Evolutionary conservation across 2,329 filamentous ascomycete genomes (phyloP), one percentile per base, ranked within the genome.

Genomic region (Aspergillus niger): DNA sequence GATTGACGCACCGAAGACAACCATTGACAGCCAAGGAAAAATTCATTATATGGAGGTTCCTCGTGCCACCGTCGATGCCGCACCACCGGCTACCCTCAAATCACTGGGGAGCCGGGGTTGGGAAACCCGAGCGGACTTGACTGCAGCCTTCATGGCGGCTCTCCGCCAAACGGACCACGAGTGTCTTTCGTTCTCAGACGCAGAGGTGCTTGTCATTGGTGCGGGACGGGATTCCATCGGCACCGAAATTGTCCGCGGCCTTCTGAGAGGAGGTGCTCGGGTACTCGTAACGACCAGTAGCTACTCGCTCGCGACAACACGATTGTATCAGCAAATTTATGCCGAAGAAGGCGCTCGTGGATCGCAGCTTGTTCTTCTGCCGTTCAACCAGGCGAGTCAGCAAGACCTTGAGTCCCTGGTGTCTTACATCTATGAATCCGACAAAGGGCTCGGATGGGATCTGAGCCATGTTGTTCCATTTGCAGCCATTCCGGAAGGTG

Each of bases 231-330:
- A 53, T 20, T 60, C 58, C 11, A 60, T 60, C 13, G 53, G 36
- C 6, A 24, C 30, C 1, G 44, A 56, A 8, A 28, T 60, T 15
- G 44, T 55, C 2, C 47, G 48, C 7, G 52, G 44, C 8, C 32
- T 60, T 3, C 39, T 60, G 2, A n/a, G 51, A 13, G 58, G 58
- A n/a, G 58, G 58, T 11, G 58, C 53, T n/a, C 49, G 20, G 22
- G 58, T 60, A 2, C 55, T 60, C 3, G 53, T 60, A 3, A 57
- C 58, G 1, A 60, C 58, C 13, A 60, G 58, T 17, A 53, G 58
- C 17, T 55, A 56, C 26, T 55, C 58, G 10, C 32, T 47, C 8
- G 24, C 47, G 13, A 53, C 53, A 4, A 53, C 53, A 8, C 47
- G 47, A 6, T 22, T 44, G 38, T 57, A 52, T 47, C 54, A 60